Base-by-base conservation (phyloP, 2,329 filamentous ascomycete genomes). In the Epichloe scottii region DNA sequence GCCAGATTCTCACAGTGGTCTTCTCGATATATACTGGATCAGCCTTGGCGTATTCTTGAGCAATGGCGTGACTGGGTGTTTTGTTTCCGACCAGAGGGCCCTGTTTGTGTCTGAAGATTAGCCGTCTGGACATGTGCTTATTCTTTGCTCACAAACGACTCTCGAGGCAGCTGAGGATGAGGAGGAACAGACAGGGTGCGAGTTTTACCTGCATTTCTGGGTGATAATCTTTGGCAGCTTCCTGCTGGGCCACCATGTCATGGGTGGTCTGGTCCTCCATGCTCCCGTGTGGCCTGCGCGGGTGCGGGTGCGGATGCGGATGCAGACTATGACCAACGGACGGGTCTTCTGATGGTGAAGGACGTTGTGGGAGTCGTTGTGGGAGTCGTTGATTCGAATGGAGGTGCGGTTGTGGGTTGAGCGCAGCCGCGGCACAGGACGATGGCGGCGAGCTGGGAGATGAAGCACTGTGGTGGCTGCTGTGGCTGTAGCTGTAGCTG, bases 21-120 rank as follows among this genome's bases (percentile, higher is more conserved):
- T 97, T 97, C 53, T 85, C 79, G 48, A 90, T 83, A 66, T 88
- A 95, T 56, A 87, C 73, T 5, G 84, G 82, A 66, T 97, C 90
- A 55, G 89, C 90, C 67, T 86, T 85, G 54, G 89, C 87, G 71
- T 95, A 97, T 66, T 95, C 87, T 56, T 84, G 77, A 15, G 86
- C 82, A 63, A 98, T 89, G 57, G 76, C 80, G 58, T 82, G 78
- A 68, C 84, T 94, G 48, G 86, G 79, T 62, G 82, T 81, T 68
- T 86, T 87, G 54, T 84, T 77, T 60, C 89, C 87, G 57, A 97
- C 85, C 47, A 90, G 75, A 54, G 88, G 87, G 51, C 89, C 89
- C 91, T 96, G 62, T 50, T 35, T 19, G 15, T 17, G 21, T 47
- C 26, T 49, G 45, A 10, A 5, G 5, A 17, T 54, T 44, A 49